Conservation (phyloP, 2,329 filamentous ascomycete genomes). For the Ophiostoma pallidulum region DNA sequence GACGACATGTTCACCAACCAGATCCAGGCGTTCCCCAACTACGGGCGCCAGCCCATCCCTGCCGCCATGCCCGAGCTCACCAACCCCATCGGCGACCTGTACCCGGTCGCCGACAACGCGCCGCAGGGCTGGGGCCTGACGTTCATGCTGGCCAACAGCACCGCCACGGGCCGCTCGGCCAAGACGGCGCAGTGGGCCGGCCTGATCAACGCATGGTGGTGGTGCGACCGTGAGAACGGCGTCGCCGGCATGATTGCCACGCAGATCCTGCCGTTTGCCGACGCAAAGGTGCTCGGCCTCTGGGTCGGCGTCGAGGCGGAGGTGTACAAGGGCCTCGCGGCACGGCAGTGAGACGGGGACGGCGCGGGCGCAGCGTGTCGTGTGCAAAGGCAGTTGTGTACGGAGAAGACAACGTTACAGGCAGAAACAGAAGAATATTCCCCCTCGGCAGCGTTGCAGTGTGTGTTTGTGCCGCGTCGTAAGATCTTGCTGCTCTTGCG, state of each 20-base stretch:
- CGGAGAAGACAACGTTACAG: too few relatives aligned
- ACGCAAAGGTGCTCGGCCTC: conserved; percentile 27
- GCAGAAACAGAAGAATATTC: too few relatives aligned
- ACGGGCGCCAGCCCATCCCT: conserved; percentile 32
- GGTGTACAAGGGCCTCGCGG: conserved; percentile 20
- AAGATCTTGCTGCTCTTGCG: too few relatives aligned
- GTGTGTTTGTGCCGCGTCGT: too few relatives aligned
- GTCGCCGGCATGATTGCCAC: conserved; percentile 38
- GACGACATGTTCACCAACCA: conserved; percentile 54
- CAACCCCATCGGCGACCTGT: conserved; percentile 38
- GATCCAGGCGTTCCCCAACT: conserved; percentile 41
- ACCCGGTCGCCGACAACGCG: conserved; percentile 30
- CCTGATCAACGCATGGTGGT: conserved; percentile 48
- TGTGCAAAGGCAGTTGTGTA: too few relatives aligned
- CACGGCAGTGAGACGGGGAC: not conserved
- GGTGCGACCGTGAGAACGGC: conserved; percentile 47
- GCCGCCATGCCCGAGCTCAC: conserved; percentile 37
- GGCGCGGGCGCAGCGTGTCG: too few relatives aligned
- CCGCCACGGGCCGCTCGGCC: conserved; percentile 37
- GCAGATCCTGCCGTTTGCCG: conserved; percentile 37
- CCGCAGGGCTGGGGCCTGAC: conserved; percentile 54
- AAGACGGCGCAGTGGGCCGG: conserved; percentile 46
- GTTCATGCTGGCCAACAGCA: conserved; percentile 39
- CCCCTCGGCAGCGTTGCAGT: too few relatives aligned
- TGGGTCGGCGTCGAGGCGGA: conserved; percentile 28